These are phyloP conservation scores for Aciculoconidium aculeatum DNA, from an alignment of 805 yeast species.

Conservation along the genomic window DNA sequence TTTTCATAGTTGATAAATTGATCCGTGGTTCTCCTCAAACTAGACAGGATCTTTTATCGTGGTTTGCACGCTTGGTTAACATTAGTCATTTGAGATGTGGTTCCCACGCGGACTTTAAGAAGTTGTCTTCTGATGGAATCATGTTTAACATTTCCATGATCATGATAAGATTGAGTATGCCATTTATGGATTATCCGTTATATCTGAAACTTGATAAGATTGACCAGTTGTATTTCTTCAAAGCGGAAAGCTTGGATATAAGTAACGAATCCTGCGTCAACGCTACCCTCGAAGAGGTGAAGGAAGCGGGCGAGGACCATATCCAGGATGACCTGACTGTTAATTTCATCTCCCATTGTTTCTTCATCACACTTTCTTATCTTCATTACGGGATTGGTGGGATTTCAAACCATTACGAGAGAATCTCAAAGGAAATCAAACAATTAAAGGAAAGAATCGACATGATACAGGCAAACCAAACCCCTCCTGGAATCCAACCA, in stretches of 20 bases:
- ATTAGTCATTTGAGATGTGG: conserved; percentile 84
- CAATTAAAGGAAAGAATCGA: conserved; percentile 46
- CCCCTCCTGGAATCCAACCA: conserved; percentile 25
- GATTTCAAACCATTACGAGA: conserved; percentile 47
- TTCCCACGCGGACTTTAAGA: conserved; percentile 63
- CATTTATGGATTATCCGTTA: conserved; percentile 63
- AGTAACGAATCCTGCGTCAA: conserved; percentile 78
- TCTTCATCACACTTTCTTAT: conserved; percentile 71
- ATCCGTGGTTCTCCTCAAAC: conserved; percentile 67
- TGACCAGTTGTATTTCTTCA: conserved; percentile 58
- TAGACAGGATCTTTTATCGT: conserved; percentile 57
- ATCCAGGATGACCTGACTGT: conserved; percentile 31
- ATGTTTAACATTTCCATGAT: conserved; percentile 72
- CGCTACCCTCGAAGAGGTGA: conserved; percentile 68
- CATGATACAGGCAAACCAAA: conserved; percentile 31
- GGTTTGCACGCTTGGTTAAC: conserved; percentile 71
- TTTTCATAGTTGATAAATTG: conserved; percentile 64
- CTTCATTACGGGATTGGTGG: conserved; percentile 91
- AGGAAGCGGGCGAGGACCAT: conserved; percentile 40
- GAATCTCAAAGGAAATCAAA: conserved; percentile 43
- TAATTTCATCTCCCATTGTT: conserved; percentile 90
- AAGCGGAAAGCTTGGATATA: conserved; percentile 52
- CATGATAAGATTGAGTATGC: conserved; percentile 68
- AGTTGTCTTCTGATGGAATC: conserved; percentile 71
- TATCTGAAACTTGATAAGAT: conserved; percentile 71